A percentile compares a stretch with the other conserved stretches of the same genome.
These are phyloP conservation scores for Meyerozyma smithsonii DNA, from an alignment of 1,139 yeast species.

Conservation along the genomic window DNA sequence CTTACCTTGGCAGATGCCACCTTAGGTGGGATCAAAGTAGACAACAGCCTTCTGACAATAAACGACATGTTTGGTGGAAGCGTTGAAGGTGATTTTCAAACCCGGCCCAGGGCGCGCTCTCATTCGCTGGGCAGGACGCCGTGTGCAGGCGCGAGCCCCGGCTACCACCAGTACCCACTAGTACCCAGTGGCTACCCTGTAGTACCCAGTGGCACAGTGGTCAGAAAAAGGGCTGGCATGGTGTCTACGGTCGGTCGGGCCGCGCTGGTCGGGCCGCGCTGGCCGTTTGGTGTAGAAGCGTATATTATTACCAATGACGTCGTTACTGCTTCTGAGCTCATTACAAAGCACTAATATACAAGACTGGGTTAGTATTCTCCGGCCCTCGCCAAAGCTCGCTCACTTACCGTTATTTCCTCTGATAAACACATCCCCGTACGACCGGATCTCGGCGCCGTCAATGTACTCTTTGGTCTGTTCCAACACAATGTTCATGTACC, in stretches of 20 bases:
- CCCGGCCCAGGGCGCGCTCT: slow-evolving; percentile 10
- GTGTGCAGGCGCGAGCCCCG: too few species aligned
- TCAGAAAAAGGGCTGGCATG: too few species aligned
- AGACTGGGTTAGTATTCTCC: slow-evolving; percentile 31
- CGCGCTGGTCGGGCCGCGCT: too few species aligned
- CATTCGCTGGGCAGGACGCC: slow-evolving; percentile 12
- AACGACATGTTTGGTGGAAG: slow-evolving; percentile 56
- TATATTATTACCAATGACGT: too few species aligned
- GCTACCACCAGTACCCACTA: too few species aligned
- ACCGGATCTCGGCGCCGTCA: slow-evolving; percentile 49
- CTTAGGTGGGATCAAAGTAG: slow-evolving; percentile 98
- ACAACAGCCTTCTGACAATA: slow-evolving; percentile 86
- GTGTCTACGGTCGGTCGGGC: too few species aligned
- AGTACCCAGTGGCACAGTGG: too few species aligned
- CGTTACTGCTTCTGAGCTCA: too few species aligned
- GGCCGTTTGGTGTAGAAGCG: too few species aligned
- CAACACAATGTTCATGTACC: slow-evolving; percentile 92
- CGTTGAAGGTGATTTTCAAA: slow-evolving; percentile 3
- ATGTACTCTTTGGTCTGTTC: slow-evolving; percentile 69
- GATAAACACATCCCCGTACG: slow-evolving; percentile 83
- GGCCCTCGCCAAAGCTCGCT: background rate
- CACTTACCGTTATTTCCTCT: slow-evolving; percentile 89
- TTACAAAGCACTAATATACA: slow-evolving; percentile 37
- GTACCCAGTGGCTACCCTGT: too few species aligned
- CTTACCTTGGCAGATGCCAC: slow-evolving; percentile 91